Conservation (phyloP, 2,329 filamentous ascomycete genomes). For the Botrytis deweyae region DNA sequence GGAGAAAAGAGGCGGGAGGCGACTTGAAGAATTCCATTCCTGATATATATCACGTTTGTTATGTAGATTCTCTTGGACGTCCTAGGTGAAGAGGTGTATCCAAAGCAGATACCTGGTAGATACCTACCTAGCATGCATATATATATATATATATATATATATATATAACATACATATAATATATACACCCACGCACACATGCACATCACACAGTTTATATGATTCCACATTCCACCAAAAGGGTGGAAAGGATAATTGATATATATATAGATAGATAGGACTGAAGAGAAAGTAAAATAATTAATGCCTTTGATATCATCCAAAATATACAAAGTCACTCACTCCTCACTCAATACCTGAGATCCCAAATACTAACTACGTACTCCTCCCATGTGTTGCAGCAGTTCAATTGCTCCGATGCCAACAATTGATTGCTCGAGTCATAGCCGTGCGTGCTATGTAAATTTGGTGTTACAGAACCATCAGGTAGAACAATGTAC, state of each 20-base stretch:
- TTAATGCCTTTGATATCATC: background rate
- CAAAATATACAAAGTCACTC: background rate
- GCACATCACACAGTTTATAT: background rate
- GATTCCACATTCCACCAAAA: background rate
- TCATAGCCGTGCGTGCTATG: background rate
- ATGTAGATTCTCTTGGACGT: background rate
- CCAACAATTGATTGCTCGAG: background rate
- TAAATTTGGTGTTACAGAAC: background rate
- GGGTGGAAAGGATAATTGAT: background rate
- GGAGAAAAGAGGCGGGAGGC: background rate
- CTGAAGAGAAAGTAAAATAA: background rate
- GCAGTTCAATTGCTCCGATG: background rate
- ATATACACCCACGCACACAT: background rate
- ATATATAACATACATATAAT: background rate
- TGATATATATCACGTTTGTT: background rate
- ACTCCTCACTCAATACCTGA: background rate
- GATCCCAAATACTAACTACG: background rate
- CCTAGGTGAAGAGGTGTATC: background rate
- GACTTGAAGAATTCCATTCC: background rate
- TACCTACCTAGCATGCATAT: background rate
- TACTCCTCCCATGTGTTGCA: background rate
- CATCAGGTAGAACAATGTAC: background rate
- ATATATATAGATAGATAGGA: background rate
- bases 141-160: background rate
- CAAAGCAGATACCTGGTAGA: background rate